Base-by-base conservation (phyloP, 1,284 basidiomycete species). In the Earliella scabrosa region DNA sequence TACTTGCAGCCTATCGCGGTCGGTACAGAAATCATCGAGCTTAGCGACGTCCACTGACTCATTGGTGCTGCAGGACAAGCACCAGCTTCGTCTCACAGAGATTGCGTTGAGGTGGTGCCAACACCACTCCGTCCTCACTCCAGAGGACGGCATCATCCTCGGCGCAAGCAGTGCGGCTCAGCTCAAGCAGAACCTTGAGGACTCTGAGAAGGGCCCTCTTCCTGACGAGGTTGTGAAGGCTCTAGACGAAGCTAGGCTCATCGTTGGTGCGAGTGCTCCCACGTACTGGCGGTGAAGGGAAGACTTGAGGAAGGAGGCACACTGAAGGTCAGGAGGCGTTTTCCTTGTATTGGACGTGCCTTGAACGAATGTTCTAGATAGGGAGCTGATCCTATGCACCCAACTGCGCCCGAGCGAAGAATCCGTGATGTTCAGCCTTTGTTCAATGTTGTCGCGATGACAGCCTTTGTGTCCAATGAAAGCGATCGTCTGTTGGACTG, bases 201-300 rank as follows among this genome's bases (percentile, higher is more conserved):
- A 73, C 58, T 72, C 70, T 54, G 78, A 80, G 68, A 77, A 79
- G 61, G 82, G 81, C 0, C 80, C 82, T 13, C 68, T 83, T 16
- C 77, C 81, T 0, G 71, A 80, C 41, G 79, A 80, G 20, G 76
- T 86, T 16, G 66, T 82, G 21, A 66, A 77, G 47, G 76, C 76
- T 41, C 69, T 85, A n/a, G 79, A 85, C 55, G 74, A 81, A 59
- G 82, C 82, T 6, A 77, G 77, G 66, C 66, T 63, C 49, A 71
- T 79, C 18, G 78, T 82, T 3, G 77, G 75, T 18, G 71, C 73
- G 4, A 68, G 73, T 43, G 72, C 73, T 16, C 80, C 82, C 1
- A 64, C 68, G 23, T 85, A 84, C 68, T 84, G 80, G 80, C 77
- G 79, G 36, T 81, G 60, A 72, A n/a, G n/a, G 27, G 13, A 18